Evolutionary conservation across 768 basidiomycete species (phyloP).

Genomic region (Hydnomerulius pinastri): DNA sequence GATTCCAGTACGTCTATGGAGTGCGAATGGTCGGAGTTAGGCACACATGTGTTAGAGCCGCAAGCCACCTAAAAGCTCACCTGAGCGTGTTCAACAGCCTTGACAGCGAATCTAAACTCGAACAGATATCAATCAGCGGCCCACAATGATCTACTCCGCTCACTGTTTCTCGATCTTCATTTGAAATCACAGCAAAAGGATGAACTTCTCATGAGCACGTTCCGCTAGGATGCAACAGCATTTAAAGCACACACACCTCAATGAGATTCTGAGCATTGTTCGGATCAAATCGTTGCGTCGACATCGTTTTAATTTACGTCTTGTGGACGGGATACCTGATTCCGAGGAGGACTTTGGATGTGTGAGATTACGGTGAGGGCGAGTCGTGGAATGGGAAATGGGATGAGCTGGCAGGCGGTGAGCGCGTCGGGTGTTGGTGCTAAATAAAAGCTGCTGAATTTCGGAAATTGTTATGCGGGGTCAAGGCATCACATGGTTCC

Average conservation of each 20-base stretch:
- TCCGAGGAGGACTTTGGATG: background rate
- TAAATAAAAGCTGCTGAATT: background rate
- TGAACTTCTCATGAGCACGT: constrained; percentile 14
- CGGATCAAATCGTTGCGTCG: constrained; percentile 70
- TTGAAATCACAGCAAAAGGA: constrained; percentile 3
- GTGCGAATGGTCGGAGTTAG: constrained; percentile 11
- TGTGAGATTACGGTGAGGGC: background rate
- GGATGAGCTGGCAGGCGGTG: background rate
- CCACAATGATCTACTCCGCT: constrained; percentile 31
- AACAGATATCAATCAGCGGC: constrained; percentile 10
- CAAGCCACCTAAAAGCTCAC: constrained; percentile 43
- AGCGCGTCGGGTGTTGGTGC: background rate
- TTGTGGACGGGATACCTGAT: background rate
- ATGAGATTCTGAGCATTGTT: constrained; percentile 89
- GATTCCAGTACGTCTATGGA: constrained; percentile 89
- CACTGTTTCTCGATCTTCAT: constrained; percentile 94
- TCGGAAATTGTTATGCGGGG: background rate
- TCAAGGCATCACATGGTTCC: constrained; percentile 7
- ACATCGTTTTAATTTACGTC: constrained; percentile 40
- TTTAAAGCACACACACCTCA: constrained; percentile 60
- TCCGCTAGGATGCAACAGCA: constrained; percentile 12
- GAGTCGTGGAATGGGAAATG: background rate
- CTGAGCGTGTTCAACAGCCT: constrained; percentile 95
- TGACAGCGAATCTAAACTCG: constrained; percentile 52
- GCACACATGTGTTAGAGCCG: constrained; percentile 3